phyloP scores from a whole-genome alignment of 2,329 filamentous ascomycete genomes.

The Penicillium sp. region DNA sequence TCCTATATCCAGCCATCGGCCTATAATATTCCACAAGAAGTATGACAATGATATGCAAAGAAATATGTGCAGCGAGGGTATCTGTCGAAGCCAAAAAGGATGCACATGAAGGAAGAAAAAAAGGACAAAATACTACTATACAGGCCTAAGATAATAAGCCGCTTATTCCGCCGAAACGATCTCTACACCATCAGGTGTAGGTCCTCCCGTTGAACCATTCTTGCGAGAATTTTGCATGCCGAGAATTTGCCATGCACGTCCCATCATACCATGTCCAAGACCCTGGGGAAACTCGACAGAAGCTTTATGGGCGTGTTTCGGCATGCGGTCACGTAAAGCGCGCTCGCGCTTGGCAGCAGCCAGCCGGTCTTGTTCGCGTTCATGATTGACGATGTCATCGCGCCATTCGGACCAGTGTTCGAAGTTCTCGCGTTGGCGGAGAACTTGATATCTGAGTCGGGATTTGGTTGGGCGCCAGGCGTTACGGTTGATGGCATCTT shows the following conservation, averaged over 20 bases:
- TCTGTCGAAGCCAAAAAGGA: conserved; percentile 9
- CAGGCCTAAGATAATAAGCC: background rate
- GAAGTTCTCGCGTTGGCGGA: conserved; percentile 47
- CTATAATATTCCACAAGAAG: background rate
- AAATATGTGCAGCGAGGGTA: conserved; percentile 18
- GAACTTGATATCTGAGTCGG: conserved; percentile 44
- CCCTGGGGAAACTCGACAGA: conserved; percentile 35
- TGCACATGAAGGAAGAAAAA: conserved; percentile 6
- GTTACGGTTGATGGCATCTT: conserved; percentile 26
- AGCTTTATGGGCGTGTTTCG: conserved; percentile 29
- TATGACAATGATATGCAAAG: conserved; percentile 3
- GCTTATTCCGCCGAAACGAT: conserved; percentile 18
- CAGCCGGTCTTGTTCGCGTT: conserved; percentile 39
- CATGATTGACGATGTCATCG: conserved; percentile 40
- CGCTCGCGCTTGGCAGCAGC: conserved; percentile 35
- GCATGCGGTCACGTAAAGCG: conserved; percentile 27
- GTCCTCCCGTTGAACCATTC: conserved; percentile 11
- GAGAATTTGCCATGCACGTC: conserved; percentile 42
- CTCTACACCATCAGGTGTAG: conserved; percentile 17
- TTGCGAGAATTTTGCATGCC: conserved; percentile 40
- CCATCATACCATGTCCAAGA: conserved; percentile 42
- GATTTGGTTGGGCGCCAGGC: conserved; percentile 45
- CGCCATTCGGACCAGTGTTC: conserved; percentile 49
- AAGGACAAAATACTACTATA: conserved; percentile 3
- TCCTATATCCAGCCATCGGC: background rate